A percentile compares a stretch with the other conserved stretches of the same genome.
These are phyloP conservation scores for Talaromyces sp. DNA, from an alignment of 2,329 filamentous ascomycete genomes.

Conservation along the genomic window DNA sequence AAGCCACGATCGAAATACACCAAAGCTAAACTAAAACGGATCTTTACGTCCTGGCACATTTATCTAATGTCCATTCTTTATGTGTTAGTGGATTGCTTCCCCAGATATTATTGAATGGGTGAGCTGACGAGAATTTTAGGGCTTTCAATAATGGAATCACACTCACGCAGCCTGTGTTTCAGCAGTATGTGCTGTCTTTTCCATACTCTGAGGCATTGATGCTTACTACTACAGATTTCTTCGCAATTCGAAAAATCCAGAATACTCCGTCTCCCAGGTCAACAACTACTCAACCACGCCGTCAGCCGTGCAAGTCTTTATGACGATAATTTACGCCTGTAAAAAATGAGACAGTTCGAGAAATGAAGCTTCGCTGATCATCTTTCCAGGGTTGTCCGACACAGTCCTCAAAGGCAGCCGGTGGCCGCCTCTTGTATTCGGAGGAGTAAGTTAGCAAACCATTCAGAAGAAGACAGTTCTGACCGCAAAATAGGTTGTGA, in stretches of 20 bases:
- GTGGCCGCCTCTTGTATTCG: slow-evolving; percentile 62
- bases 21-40: slow-evolving; percentile 52
- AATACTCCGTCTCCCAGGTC: slow-evolving; percentile 43
- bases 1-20: slow-evolving; percentile 43
- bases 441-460: slow-evolving; percentile 40
- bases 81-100: slow-evolving; percentile 32
- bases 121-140: slow-evolving; percentile 16
- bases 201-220: background rate
- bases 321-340: slow-evolving; percentile 59
- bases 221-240: slow-evolving; percentile 10
- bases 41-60: slow-evolving; percentile 61
- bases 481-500: slow-evolving; percentile 22
- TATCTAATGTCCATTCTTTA: slow-evolving; percentile 56
- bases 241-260: slow-evolving; percentile 33
- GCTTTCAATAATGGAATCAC: slow-evolving; percentile 58
- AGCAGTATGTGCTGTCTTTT: slow-evolving; percentile 27
- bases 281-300: slow-evolving; percentile 58
- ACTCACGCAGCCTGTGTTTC: slow-evolving; percentile 52
- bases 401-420: slow-evolving; percentile 53
- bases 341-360: background rate
- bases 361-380: background rate
- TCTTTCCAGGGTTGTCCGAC: slow-evolving; percentile 52
- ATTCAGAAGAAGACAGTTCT: slow-evolving; percentile 24
- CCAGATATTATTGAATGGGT: background rate
- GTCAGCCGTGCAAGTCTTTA: slow-evolving; percentile 51